Percentiles rank a stretch among this genome's conserved stretches.
These are phyloP conservation scores for Barnettozyma pratensis DNA, from an alignment of 805 yeast genomes.

Conservation along the genomic window DNA sequence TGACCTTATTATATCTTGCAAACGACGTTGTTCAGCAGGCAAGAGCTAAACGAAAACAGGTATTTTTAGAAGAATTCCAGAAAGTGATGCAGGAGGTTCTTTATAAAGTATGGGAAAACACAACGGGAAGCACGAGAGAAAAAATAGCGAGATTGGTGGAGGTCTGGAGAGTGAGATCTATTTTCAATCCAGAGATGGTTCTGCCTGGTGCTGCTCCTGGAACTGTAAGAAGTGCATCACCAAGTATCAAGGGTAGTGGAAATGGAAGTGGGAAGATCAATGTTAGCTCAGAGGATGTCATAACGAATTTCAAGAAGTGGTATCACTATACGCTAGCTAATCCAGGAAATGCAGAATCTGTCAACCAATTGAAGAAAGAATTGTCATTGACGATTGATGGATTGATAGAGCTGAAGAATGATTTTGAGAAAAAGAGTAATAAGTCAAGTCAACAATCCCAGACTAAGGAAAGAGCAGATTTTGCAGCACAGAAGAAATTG, in stretches of 20 bases:
- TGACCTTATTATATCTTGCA: constrained; percentile 62
- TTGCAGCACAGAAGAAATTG: constrained; percentile 9
- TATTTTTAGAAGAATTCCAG: constrained; percentile 55
- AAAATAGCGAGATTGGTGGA: constrained; percentile 46
- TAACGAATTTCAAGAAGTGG: constrained; percentile 14
- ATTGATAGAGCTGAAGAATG: constrained; percentile 15
- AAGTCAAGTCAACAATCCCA: constrained; percentile 8
- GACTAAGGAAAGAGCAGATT: constrained; percentile 7
- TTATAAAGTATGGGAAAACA: constrained; percentile 19
- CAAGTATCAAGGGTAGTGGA: background rate
- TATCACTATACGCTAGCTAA: constrained; percentile 17
- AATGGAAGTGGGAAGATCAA: no score
- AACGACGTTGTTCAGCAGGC: constrained; percentile 83
- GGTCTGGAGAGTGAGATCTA: constrained; percentile 53
- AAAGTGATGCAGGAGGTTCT: constrained; percentile 41
- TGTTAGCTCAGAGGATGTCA: constrained; percentile 7
- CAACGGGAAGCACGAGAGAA: constrained; percentile 14
- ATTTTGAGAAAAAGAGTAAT: constrained; percentile 2
- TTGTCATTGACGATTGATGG: constrained; percentile 15
- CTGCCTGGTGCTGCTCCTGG: constrained; percentile 1
- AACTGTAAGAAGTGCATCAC: constrained; percentile 11
- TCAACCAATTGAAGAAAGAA: constrained; percentile 1
- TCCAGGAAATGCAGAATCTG: constrained; percentile 2
- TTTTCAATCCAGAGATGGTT: constrained; percentile 29
- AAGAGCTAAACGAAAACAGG: constrained; percentile 52